A percentile compares a stretch with the other conserved stretches of the same genome.
These are phyloP conservation scores for Camillea tinctor DNA, from an alignment of 2,329 filamentous ascomycete species.

Conservation along the genomic window DNA sequence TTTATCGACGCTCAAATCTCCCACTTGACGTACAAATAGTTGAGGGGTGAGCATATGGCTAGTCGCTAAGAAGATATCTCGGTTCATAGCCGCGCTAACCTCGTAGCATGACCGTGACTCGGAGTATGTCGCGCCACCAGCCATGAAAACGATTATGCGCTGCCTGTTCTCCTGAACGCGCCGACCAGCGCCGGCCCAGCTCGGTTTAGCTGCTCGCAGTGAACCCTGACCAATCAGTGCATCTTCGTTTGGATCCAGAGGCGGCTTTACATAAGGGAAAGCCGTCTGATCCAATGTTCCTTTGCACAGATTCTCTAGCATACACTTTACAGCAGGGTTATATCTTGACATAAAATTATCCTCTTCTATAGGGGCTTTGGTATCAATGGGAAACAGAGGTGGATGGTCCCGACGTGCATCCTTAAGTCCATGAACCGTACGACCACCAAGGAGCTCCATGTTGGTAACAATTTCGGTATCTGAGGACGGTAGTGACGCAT, in stretches of 20 bases:
- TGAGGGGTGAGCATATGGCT: slow-evolving; percentile 90
- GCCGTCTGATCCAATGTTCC: slow-evolving; percentile 63
- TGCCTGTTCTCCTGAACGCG: slow-evolving; percentile 79
- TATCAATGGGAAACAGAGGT: slow-evolving; percentile 71
- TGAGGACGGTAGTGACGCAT: slow-evolving; percentile 73
- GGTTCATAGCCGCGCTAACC: slow-evolving; percentile 66
- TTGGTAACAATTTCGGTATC: slow-evolving; percentile 74
- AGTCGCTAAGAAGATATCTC: slow-evolving; percentile 84
- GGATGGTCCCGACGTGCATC: slow-evolving; percentile 65
- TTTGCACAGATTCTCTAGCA: slow-evolving; percentile 72
- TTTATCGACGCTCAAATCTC: slow-evolving; percentile 74
- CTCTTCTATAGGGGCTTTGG: slow-evolving; percentile 57
- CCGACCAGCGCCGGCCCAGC: slow-evolving; percentile 84
- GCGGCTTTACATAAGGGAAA: slow-evolving; percentile 74
- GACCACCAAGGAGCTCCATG: slow-evolving; percentile 77
- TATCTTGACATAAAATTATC: slow-evolving; percentile 87
- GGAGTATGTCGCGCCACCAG: slow-evolving; percentile 90
- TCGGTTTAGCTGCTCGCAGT: slow-evolving; percentile 86
- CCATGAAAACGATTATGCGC: slow-evolving; percentile 90
- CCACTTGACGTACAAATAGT: slow-evolving; percentile 79
- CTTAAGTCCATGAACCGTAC: slow-evolving; percentile 67
- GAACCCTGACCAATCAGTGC: slow-evolving; percentile 65
- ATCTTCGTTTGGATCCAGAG: slow-evolving; percentile 61
- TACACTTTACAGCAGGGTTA: slow-evolving; percentile 75
- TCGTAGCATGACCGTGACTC: slow-evolving; percentile 91